These are phyloP conservation scores for Fusarium drepaniforme DNA, from an alignment of 2,329 filamentous ascomycete genomes.

Conservation along the genomic window DNA sequence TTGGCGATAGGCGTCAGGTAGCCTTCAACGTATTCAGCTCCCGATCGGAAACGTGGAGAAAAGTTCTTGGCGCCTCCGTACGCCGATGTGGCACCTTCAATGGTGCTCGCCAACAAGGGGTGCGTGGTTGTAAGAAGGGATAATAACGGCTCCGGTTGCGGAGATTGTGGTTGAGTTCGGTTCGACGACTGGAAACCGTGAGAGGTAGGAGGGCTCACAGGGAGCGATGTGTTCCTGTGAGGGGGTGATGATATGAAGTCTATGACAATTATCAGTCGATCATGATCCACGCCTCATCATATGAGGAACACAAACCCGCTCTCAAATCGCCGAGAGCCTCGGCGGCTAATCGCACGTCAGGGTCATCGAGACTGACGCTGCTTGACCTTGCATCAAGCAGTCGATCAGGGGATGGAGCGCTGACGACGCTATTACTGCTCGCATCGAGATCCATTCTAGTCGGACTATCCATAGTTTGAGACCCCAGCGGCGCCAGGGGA, in stretches of 20 bases:
- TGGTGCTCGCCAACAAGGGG: constrained; percentile 85
- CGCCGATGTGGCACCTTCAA: constrained; percentile 85
- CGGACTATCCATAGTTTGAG: constrained; percentile 58
- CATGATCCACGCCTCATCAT: constrained; percentile 7
- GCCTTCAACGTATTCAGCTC: constrained; percentile 90
- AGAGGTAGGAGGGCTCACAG: constrained; percentile 50
- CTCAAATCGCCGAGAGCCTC: constrained; percentile 81
- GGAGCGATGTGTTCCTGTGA: constrained; percentile 56
- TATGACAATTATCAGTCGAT: constrained; percentile 48
- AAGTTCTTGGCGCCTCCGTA: constrained; percentile 93
- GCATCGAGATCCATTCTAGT: constrained; percentile 63
- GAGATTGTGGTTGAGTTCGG: constrained; percentile 51
- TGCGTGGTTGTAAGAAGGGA: constrained; percentile 90
- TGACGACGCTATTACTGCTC: constrained; percentile 54
- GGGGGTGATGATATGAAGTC: constrained; percentile 77
- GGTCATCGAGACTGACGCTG: constrained; percentile 73
- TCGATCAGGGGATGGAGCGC: constrained; percentile 60
- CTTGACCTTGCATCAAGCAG: constrained; percentile 58
- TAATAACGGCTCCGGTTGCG: constrained; percentile 82
- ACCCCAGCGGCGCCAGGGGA: constrained; percentile 33
- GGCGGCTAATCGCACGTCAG: constrained; percentile 77
- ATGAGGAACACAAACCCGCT: constrained; percentile 65
- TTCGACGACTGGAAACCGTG: constrained; percentile 48
- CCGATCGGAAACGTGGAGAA: constrained; percentile 88
- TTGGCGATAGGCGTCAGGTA: constrained; percentile 89